Evolutionary conservation across 2,329 filamentous ascomycete genomes (phyloP), one percentile per base, ranked within the genome.

Genomic region (Colletotrichum eremochloae): DNA sequence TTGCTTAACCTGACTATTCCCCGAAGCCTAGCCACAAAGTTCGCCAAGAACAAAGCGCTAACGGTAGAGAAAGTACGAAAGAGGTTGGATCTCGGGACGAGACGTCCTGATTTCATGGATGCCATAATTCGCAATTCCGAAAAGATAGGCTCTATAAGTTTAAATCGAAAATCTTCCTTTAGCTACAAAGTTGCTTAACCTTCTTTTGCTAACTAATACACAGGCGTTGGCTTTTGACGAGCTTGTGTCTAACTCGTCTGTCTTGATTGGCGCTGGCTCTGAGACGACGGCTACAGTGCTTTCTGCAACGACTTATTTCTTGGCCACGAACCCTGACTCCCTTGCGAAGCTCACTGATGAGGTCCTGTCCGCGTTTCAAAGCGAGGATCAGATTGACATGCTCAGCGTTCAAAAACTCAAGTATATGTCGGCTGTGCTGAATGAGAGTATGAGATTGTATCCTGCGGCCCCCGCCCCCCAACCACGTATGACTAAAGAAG

Each of bases 361-460:
- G 74, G 76, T 86, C 3, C 79, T 82, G 1, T 72, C 75, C 0
- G 31, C 76, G 0, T 84, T 84, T 64, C 60, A 73, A 3, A 74
- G 60, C 0, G 78, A 81, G 33, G 76, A 80, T 0, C 79, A 84
- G 9, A 85, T 86, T 63, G 78, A 75, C 6, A 73, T 82, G 29
- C 67, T 74, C 1, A 77, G 77, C 7, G 76, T 80, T 3, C 72
- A 76, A 46, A 72, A 76, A 8, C 75, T 85, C 0, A 63, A 75
- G 1, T 85, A 84, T 60, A 76, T 86, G 57, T 74, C 79, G 14
- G 84, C 83, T 1, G 78, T 77, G 44, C 72, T 86, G 14, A 78
- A 84, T 1, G 85, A 87, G 76, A 77, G 76, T 3, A 74, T 87
- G 57, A 77, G 85, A 12, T 73, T 84, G 12, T 85, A 82, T 66